Evolutionary conservation across 73 alveolate species (phyloP).

Genomic region (Paramecium sexaurelia): DNA sequence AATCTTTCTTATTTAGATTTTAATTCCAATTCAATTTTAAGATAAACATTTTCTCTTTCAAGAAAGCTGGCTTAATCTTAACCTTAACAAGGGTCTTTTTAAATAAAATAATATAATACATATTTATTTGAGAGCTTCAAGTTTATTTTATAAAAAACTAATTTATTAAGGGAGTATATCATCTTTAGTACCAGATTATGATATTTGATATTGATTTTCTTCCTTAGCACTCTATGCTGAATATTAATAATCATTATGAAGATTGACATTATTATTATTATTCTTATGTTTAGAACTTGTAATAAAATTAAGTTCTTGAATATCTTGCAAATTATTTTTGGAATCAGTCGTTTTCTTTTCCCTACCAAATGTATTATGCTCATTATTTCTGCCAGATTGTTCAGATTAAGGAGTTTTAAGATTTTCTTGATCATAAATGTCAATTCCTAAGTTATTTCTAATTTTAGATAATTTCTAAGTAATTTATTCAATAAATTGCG

Average conservation of each 20-base stretch:
- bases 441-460: conserved; percentile 10
- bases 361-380: conserved; percentile 16
- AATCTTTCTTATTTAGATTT: conserved; percentile 40
- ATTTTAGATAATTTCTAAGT: not conserved
- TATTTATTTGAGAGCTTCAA: conserved; percentile 21
- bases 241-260: not conserved
- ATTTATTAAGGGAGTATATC: not conserved
- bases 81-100: conserved; percentile 5
- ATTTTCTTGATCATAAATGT: conserved; percentile 7
- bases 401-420: conserved; percentile 24
- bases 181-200: not conserved
- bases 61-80: conserved; percentile 30
- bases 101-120: not conserved
- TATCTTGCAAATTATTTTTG: not conserved
- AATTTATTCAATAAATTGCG: not conserved
- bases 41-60: conserved; percentile 39
- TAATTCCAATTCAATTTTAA: conserved; percentile 33
- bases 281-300: not conserved
- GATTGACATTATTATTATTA: not conserved
- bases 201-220: not conserved
- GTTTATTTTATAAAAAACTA: conserved; percentile 10
- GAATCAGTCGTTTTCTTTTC: not conserved
- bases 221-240: not conserved
- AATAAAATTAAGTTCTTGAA: not conserved
- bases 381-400: not conserved